Evolutionary conservation across 2,329 filamentous ascomycete species (phyloP).

Genomic region (Beauveria caledonica): DNA sequence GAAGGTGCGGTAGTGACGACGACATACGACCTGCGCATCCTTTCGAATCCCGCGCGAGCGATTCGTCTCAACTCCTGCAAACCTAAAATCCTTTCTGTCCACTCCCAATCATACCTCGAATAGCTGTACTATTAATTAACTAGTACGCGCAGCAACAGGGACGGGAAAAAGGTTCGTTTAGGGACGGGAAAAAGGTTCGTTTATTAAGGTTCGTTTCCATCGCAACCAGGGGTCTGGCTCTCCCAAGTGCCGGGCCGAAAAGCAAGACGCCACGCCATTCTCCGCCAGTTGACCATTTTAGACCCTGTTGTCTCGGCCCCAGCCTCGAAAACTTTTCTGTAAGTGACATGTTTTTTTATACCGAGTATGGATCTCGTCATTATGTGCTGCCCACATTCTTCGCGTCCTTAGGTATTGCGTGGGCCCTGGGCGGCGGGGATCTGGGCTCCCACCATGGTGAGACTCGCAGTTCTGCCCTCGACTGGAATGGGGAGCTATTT

Average conservation of each 20-base stretch:
- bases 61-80: not conserved
- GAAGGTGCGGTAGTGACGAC: not conserved
- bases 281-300: not conserved
- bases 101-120: not conserved
- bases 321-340: not conserved
- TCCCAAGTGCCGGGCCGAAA: not conserved
- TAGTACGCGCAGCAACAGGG: not conserved
- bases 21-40: not conserved
- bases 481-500: conserved; percentile 7
- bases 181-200: not conserved
- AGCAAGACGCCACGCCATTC: not conserved
- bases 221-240: not conserved
- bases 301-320: not conserved
- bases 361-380: not conserved
- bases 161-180: not conserved
- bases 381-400: conserved; percentile 5
- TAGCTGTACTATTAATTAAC: not conserved
- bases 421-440: not conserved
- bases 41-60: not conserved
- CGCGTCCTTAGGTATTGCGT: not conserved
- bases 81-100: not conserved
- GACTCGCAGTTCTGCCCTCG: not conserved
- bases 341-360: not conserved
- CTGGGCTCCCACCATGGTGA: not conserved
- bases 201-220: no score